phyloP scores from a whole-genome alignment of 2,329 filamentous ascomycete species.

The Aureobasidium leucospermi region DNA sequence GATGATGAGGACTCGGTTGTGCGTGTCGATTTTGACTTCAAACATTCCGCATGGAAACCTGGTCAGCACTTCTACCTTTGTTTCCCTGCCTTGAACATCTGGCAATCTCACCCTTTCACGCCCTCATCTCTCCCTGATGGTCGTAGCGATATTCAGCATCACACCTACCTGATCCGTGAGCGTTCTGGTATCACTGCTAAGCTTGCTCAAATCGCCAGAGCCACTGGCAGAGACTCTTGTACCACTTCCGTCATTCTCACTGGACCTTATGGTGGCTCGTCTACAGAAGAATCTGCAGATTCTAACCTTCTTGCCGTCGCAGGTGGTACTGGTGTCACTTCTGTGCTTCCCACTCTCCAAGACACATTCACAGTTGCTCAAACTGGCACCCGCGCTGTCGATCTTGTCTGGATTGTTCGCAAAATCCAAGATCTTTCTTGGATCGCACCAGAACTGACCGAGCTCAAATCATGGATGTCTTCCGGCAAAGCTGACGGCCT shows the following conservation, averaged over 20 bases:
- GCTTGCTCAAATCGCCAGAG: constrained; percentile 39
- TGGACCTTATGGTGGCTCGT: constrained; percentile 52
- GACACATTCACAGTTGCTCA: constrained; percentile 36
- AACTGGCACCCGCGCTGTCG: background rate
- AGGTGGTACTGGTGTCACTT: constrained; percentile 57
- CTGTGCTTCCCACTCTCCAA: constrained; percentile 60
- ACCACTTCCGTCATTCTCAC: constrained; percentile 54
- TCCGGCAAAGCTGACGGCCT: background rate
- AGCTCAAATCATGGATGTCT: constrained; percentile 6
- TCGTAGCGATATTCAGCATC: constrained; percentile 21
- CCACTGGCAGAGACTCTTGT: constrained; percentile 40
- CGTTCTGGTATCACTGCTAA: constrained; percentile 51
- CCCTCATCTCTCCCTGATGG: constrained; percentile 47
- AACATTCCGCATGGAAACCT: constrained; percentile 52
- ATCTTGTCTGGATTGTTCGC: constrained; percentile 15
- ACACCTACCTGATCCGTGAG: constrained; percentile 31
- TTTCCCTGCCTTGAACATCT: constrained; percentile 59
- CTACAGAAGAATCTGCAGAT: background rate
- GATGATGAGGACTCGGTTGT: constrained; percentile 57
- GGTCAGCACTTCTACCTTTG: constrained; percentile 68
- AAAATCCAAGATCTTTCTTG: constrained; percentile 13
- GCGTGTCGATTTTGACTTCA: constrained; percentile 57
- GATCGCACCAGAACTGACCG: constrained; percentile 9
- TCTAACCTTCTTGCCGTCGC: constrained; percentile 13
- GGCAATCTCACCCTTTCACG: constrained; percentile 68